Evolutionary conservation across 371 early-diverging fungal genomes (phyloP), one percentile per base, ranked within the genome.

Genomic region (Entomophthora muscae): DNA sequence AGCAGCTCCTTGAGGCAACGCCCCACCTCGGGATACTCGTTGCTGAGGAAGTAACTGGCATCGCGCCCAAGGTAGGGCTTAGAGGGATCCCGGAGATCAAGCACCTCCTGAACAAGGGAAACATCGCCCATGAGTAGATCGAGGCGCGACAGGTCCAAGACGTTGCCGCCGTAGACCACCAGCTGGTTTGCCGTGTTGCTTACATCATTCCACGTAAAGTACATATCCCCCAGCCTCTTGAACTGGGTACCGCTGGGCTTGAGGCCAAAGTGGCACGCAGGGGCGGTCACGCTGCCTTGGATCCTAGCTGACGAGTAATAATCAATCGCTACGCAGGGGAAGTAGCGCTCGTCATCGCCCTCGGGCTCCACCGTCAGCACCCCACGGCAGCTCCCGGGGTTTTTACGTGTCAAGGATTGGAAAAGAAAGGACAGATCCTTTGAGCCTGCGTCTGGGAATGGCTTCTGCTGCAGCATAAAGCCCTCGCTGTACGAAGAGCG

Each of bases 351-450:
- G 57, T 78, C 83, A 13, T 60, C 68, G 56, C n/a, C 13, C 28
- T 33, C 42, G 13, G 7, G 17, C 2, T 57, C 27, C 30, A 23
- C 62, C 63, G 12, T 64, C 53, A 61, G 72, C 75, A 32, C 80
- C 75, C 5, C 61, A 65, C 63, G 42, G 23, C 86, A 68, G 32
- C 85, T 68, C 17, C 71, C 73, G 61, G 73, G 70, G 70, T 88
- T 88, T 1, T 73, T 64, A 17, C 66, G 63, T 66, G 85, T 83
- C 57, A 83, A 73, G 53, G 80, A 79, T 71, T 90, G 90, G 71
- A 90, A 90, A 67, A 87, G 64, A 61, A 88, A 82, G 21, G 85
- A 81, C 59, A 86, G 76, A 65, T 90, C 90, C 69, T 71, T 78
- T 63, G 84, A 82, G 52, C 85, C 83, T 0, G 87, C 87, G 63